Evolutionary conservation across 306 rosid species (phyloP).

Genomic region (Prunus kanzakura): DNA sequence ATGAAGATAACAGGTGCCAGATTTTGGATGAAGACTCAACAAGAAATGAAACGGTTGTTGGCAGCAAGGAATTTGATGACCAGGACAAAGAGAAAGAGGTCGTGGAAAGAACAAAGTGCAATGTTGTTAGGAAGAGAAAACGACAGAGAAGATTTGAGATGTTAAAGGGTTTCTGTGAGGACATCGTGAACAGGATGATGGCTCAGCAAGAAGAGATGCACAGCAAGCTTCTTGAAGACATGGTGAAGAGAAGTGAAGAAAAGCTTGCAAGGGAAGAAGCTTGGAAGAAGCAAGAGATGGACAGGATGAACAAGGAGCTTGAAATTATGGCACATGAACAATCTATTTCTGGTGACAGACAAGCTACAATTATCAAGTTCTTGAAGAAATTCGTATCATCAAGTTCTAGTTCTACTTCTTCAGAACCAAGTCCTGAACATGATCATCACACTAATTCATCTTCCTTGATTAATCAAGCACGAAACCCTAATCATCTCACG

Average conservation of each 20-base stretch:
- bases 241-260: slow-evolving; percentile 68
- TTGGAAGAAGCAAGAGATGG: slow-evolving; percentile 79
- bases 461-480: slow-evolving; percentile 5
- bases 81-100: slow-evolving; percentile 12
- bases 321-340: slow-evolving; percentile 65
- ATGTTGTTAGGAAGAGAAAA: slow-evolving; percentile 44
- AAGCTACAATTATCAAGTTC: slow-evolving; percentile 56
- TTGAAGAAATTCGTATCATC: slow-evolving; percentile 52
- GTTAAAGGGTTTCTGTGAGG: slow-evolving; percentile 68
- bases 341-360: slow-evolving; percentile 61
- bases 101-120: slow-evolving; percentile 14
- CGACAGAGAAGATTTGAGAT: slow-evolving; percentile 49
- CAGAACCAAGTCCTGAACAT: too few species aligned
- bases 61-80: neutral
- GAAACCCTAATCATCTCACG: slow-evolving; percentile 35
- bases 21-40: slow-evolving; percentile 2
- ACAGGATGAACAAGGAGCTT: slow-evolving; percentile 73
- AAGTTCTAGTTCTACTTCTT: slow-evolving; percentile 13
- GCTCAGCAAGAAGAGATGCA: slow-evolving; percentile 78
- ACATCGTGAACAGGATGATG: slow-evolving; percentile 65
- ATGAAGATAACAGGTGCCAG: neutral
- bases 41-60: slow-evolving; percentile 3
- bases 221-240: slow-evolving; percentile 59
- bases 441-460: neutral
- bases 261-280: slow-evolving; percentile 63